Evolutionary conservation across 495 filamentous ascomycete species (phyloP), one percentile per base, ranked within the genome.

Genomic region (Glonium stellatum): DNA sequence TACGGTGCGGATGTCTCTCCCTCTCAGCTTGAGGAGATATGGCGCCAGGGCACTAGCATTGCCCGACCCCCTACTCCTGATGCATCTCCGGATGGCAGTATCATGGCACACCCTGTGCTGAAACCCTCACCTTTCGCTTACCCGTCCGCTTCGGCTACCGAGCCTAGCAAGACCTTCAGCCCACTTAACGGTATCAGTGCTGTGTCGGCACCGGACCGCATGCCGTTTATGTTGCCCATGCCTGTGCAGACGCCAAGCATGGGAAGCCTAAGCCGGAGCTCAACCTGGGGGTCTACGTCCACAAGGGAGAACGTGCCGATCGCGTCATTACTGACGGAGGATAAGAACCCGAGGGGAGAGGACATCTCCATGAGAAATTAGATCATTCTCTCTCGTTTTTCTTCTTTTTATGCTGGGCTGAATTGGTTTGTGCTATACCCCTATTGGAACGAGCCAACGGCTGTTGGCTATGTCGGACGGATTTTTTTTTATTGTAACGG

Each of bases 1-100:
- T 92, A 92, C 60, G 87, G 87, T 52, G 65, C 72, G 4, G 80
- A 82, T 42, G 77, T 84, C 4, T 83, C 82, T 47, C 82, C 85
- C 11, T 75, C 80, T 21, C 75, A 82, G 15, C 76, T 90, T 15
- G 87, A 89, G 70, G 80, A 85, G 61, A 81, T 84, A 8, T 90
- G 87, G 87, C 79, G 80, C 44, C 31, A 49, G 11, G 58, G 57
- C 27, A 57, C 54, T 54, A 52, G 41, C 37, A 50, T 49, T 23
- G 56, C 64, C 19, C 64, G 63, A 46, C 69, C 67, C 48, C 67
- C 65, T 4, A 71, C 69, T 8, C 69, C 69, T 0, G 67, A 66
- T 34, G 56, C 53, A 19, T 69, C 67, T 34, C 69, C 69, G 18
- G 67, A 71, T 46, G 59, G 61, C 35, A 59, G 64, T 62, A 52